Evolutionary conservation across 139 green algal genomes (phyloP), one percentile per base, ranked within the genome.

Genomic region (Edaphochlamys debaryana): DNA sequence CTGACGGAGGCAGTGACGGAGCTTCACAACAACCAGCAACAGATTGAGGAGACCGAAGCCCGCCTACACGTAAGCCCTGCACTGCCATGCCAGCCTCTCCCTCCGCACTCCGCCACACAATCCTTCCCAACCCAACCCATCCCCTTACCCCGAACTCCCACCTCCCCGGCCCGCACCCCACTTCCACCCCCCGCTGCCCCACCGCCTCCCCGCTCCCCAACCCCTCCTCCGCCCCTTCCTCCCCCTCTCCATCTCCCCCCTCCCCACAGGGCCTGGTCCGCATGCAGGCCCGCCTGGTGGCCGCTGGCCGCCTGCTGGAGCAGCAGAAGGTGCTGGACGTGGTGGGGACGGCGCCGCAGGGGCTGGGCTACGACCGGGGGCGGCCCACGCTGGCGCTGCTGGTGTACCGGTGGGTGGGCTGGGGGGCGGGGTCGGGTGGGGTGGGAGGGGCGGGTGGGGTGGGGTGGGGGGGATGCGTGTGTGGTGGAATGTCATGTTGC

Each of bases 311-410:
- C 22, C 41, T 87, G 52, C 73, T 83, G 67, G 56, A 87, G 82
- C 82, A 87, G 48, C 66, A 82, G 40, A 67, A 78, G 48, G 73
- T 87, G 19, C 62, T 85, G 37, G 41, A 75, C 38, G 78, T 70
- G 40, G 32, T 89, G 60, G 58, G 32, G 0, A 20, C 52, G 20
- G 66, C 20, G 11, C 60, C 75, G 4, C 1, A 45, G 9, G 8
- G 30, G 15, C 78, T 89, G 34, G 85, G 78, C 32, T 89, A 85
- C 52, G 56, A 85, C 36, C 6, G 11, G 19, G 85, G 78, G 20
- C 62, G 85, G 2, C 78, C 85, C 37, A 41, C 66, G 0, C 78
- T 78, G 0, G 62, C 78, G 4, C 34, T 85, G 50, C 23, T 89
- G 0, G 69, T 89, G 8, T 84, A 79, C 78, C 50, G 85, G 69